Conservation (phyloP, 805 yeast genomes). For the Candida insectorum region DNA sequence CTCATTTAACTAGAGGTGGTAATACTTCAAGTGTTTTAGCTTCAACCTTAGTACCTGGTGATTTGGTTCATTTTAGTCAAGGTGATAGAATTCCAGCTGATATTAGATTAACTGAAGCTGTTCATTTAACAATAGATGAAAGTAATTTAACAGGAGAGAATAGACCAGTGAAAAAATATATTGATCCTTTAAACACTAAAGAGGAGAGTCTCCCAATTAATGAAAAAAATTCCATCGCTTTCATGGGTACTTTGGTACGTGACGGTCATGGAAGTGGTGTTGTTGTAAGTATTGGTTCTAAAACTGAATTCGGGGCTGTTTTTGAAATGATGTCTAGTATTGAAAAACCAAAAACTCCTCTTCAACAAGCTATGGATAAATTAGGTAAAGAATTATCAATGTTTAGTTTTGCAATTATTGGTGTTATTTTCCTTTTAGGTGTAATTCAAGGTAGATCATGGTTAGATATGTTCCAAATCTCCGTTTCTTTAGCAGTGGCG, state of each 20-base stretch:
- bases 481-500: slow-evolving; percentile 97
- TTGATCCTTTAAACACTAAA: slow-evolving; percentile 25
- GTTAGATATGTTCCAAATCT: slow-evolving; percentile 97
- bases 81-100: slow-evolving; percentile 99
- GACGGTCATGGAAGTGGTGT: slow-evolving; percentile 95
- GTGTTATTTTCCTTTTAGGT: slow-evolving; percentile 88
- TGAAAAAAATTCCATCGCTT: slow-evolving; percentile 77
- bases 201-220: slow-evolving; percentile 50
- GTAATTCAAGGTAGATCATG: slow-evolving; percentile 88
- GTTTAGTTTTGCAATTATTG: slow-evolving; percentile 83
- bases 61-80: slow-evolving; percentile 79
- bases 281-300: slow-evolving; percentile 84
- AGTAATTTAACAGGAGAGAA: slow-evolving; percentile 95
- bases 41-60: slow-evolving; percentile 90
- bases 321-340: slow-evolving; percentile 93
- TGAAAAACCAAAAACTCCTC: slow-evolving; percentile 96
- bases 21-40: slow-evolving; percentile 81
- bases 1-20: slow-evolving; percentile 83
- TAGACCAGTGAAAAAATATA: slow-evolving; percentile 70
- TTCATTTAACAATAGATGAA: slow-evolving; percentile 84
- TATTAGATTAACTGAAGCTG: slow-evolving; percentile 72
- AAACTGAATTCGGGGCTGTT: slow-evolving; percentile 92
- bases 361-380: slow-evolving; percentile 93
- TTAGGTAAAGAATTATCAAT: slow-evolving; percentile 87
- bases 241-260: slow-evolving; percentile 96